Conservation (phyloP, 495 filamentous ascomycete species). For the Hypoxylon trugodes region DNA sequence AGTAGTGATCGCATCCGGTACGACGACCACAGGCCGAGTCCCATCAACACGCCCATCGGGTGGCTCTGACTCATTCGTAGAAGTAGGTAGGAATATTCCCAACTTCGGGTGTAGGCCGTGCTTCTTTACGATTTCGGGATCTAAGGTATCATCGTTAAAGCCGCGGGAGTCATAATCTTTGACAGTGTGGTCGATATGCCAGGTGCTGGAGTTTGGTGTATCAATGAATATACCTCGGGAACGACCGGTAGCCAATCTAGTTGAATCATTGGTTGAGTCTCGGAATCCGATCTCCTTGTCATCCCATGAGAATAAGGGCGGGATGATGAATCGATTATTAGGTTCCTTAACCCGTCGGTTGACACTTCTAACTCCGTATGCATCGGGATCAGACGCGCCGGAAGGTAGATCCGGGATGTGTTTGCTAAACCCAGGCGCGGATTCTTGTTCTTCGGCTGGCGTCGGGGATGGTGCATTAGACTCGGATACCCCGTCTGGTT, state of each 20-base stretch:
- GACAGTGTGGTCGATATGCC: constrained; percentile 54
- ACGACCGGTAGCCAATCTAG: constrained; percentile 50
- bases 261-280: constrained; percentile 55
- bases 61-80: constrained; percentile 49
- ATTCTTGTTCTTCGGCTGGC: constrained; percentile 31
- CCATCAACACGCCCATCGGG: constrained; percentile 43
- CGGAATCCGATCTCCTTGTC: constrained; percentile 60
- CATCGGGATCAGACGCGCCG: constrained; percentile 50
- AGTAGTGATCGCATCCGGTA: constrained; percentile 43
- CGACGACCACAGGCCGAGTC: constrained; percentile 49
- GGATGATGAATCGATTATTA: constrained; percentile 56
- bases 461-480: constrained; percentile 51
- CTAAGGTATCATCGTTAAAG: constrained; percentile 50
- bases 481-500: constrained; percentile 48
- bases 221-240: constrained; percentile 51
- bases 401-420: constrained; percentile 50
- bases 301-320: constrained; percentile 48
- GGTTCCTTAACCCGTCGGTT: constrained; percentile 43
- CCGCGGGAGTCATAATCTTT: constrained; percentile 54
- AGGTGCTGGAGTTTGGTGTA: constrained; percentile 50
- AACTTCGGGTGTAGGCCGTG: constrained; percentile 53
- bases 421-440: constrained; percentile 27
- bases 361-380: constrained; percentile 51
- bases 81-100: constrained; percentile 51
- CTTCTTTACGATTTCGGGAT: constrained; percentile 51